A percentile compares a stretch with the other conserved stretches of the same genome.
Conservation (phyloP, 208 protist species). For the Acanthamoeba divionensis region DNA sequence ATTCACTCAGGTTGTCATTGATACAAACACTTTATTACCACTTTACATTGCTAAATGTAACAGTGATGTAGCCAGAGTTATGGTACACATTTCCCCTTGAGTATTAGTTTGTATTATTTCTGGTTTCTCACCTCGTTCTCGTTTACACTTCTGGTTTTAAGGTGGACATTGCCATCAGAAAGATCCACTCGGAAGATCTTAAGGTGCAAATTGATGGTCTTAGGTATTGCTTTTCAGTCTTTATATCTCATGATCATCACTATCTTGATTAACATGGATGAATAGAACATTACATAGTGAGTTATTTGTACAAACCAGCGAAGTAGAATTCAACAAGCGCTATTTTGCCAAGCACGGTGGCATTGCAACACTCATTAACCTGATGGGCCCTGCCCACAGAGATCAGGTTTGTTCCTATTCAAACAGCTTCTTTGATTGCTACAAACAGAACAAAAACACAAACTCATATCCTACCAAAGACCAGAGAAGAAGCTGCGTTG, state of each 20-base stretch:
- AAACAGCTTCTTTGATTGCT: too few relatives aligned
- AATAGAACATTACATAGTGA: too few relatives aligned
- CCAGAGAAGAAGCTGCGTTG: background rate
- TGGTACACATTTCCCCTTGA: too few relatives aligned
- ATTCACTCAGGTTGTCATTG: background rate
- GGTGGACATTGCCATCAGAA: background rate
- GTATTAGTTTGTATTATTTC: too few relatives aligned
- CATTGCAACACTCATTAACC: background rate
- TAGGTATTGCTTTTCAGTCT: background rate
- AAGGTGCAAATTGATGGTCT: background rate
- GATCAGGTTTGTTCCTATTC: background rate
- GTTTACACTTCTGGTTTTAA: too few relatives aligned
- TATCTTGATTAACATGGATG: too few relatives aligned
- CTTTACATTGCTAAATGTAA: background rate
- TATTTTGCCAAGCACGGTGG: constrained; percentile 45
- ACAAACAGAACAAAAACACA: too few relatives aligned
- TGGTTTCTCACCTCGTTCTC: too few relatives aligned
- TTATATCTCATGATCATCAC: background rate
- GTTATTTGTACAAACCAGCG: too few relatives aligned
- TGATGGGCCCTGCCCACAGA: constrained; percentile 22
- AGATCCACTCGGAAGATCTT: background rate
- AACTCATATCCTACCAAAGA: too few relatives aligned
- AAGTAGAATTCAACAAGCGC: constrained; percentile 18
- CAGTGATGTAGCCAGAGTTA: too few relatives aligned
- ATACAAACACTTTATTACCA: constrained; percentile 32